Conservation (phyloP, 371 early-diverging fungal species). For the Phascolomyces articulosus region DNA sequence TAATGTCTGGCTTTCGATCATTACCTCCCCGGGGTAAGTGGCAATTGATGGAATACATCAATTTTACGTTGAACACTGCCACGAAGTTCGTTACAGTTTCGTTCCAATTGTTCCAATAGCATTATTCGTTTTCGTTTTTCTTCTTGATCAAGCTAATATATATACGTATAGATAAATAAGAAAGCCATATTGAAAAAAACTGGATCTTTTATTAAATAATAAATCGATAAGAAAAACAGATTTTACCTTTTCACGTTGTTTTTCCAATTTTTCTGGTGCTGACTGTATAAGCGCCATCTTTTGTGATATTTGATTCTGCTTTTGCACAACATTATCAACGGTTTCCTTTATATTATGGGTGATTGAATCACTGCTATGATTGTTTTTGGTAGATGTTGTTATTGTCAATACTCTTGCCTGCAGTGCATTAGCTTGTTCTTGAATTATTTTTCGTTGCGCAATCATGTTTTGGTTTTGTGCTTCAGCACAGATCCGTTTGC, state of each 20-base stretch:
- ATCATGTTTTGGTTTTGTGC: not conserved
- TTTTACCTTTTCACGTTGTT: conserved; percentile 5
- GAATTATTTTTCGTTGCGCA: not conserved
- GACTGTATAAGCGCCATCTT: not conserved
- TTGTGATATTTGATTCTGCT: not conserved
- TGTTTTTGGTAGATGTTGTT: no score
- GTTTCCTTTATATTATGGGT: not conserved
- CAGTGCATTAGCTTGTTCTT: not conserved
- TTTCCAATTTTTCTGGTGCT: not conserved
- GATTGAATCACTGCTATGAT: no score
- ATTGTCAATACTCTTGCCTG: not conserved
- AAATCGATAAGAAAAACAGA: not conserved
- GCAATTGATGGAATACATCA: conserved; percentile 7
- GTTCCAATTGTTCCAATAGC: not conserved
- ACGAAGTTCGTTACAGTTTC: not conserved
- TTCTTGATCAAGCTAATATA: not conserved
- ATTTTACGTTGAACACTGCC: conserved; percentile 1
- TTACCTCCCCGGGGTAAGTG: conserved; percentile 4
- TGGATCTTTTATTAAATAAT: not conserved
- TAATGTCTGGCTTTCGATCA: no score
- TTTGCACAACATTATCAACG: not conserved
- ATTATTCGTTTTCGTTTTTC: not conserved
- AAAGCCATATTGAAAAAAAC: no score
- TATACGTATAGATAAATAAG: no score
- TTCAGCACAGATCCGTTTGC: not conserved